Conservation (phyloP, 306 rosid genomes). For the Cucurbita maxima region DNA sequence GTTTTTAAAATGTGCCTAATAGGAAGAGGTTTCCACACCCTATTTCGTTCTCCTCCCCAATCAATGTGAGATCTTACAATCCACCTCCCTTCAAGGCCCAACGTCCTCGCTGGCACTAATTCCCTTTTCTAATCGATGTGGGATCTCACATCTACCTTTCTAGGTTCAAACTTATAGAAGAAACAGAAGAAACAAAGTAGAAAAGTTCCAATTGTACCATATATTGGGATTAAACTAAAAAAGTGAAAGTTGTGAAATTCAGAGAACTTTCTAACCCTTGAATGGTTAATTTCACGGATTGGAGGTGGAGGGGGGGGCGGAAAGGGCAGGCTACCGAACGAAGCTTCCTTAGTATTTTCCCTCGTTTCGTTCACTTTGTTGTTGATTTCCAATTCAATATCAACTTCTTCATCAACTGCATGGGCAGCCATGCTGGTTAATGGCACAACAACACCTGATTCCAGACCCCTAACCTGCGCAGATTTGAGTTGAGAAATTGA, state of each 20-base stretch:
- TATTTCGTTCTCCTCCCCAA: too few relatives aligned
- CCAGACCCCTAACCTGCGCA: slow-evolving; percentile 42
- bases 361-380: slow-evolving; percentile 16
- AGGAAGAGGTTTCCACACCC: too few relatives aligned
- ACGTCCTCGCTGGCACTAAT: too few relatives aligned
- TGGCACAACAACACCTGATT: slow-evolving; percentile 36
- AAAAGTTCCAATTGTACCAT: not conserved
- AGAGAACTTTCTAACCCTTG: slow-evolving; percentile 29
- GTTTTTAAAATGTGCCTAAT: too few relatives aligned
- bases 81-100: too few relatives aligned
- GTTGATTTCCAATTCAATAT: slow-evolving; percentile 40
- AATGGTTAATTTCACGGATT: slow-evolving; percentile 30
- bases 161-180: too few relatives aligned
- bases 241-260: not conserved
- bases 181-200: not conserved
- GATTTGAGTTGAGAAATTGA: slow-evolving; percentile 8
- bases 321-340: slow-evolving; percentile 15
- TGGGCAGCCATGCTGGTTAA: slow-evolving; percentile 80
- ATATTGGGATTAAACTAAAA: not conserved
- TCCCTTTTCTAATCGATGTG: too few relatives aligned
- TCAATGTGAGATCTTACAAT: too few relatives aligned
- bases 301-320: slow-evolving; percentile 53
- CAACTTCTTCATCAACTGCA: slow-evolving; percentile 63
- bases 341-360: slow-evolving; percentile 25
- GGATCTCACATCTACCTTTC: too few relatives aligned